Base-by-base conservation (phyloP, 768 basidiomycete species). In the Suillus hirtellus region DNA sequence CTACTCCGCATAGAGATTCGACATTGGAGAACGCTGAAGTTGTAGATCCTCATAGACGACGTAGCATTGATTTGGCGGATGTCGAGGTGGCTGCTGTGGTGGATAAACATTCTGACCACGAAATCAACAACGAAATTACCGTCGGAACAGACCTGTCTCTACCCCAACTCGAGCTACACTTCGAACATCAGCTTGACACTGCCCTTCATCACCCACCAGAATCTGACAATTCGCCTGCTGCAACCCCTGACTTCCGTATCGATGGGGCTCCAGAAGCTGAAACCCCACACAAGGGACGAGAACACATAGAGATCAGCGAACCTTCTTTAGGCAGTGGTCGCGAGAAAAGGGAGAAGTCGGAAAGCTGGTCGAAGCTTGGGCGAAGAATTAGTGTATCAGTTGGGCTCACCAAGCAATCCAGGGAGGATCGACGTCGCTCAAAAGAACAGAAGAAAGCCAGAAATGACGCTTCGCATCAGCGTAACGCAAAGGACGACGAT, bases 341-440 rank as follows among this genome's bases (percentile, higher is more conserved):
- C 47, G 77, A 80, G 61, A 74, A 63, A 19, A 79, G 70, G 34
- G 75, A 75, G 53, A 82, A 76, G 68, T 80, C 79, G 47, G 77
- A 79, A 31, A 75, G 77, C 35, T 91, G 89, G 89, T 77, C 82
- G n/a, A 88, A 85, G 70, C 67, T 91, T 46, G 82, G 89, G 14
- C 78, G 86, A 68, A 78, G 89, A 64, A 81, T 91, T 61, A 89
- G 86, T 68, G 75, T 86, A 65, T 80, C 82, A 5, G 82, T 90
- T 61, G 81, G 83, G 34, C 73, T 86, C 55, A 63, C 70, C 58
- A 74, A 72, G 67, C 58, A 67, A 71, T 69, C 70, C 65, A 72
- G 70, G 66, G 68, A 75, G 56, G 63, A 68, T 58, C 27, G 67
- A 47, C 61, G 72, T 44, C 68, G 69, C 7, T 62, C 66, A 31